Conservation (phyloP, 768 basidiomycete species). For the Infundibulicybe gibba region DNA sequence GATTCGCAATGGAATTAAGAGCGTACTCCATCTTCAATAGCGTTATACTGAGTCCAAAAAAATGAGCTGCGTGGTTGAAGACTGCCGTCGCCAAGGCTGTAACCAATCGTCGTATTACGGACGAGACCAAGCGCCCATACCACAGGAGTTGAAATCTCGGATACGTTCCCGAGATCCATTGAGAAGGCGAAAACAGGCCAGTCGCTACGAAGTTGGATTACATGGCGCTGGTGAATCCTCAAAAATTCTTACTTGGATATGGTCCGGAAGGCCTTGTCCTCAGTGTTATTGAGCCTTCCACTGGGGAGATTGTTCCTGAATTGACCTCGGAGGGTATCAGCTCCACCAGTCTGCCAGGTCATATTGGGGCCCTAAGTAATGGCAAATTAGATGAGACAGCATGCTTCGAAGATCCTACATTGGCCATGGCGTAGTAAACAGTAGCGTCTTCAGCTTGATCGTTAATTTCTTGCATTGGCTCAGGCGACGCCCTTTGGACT, state of each 20-base stretch:
- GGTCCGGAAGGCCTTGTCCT: constrained; percentile 57
- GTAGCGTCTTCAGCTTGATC: constrained; percentile 50
- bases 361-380: no score
- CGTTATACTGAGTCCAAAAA: constrained; percentile 40
- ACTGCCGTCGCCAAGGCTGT: constrained; percentile 35
- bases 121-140: constrained; percentile 46
- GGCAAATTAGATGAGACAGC: no score
- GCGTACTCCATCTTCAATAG: constrained; percentile 28
- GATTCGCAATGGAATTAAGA: not conserved
- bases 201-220: constrained; percentile 23
- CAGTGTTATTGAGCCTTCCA: constrained; percentile 39
- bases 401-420: constrained; percentile 15
- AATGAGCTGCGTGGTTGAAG: constrained; percentile 40
- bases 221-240: no score
- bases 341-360: no score
- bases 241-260: constrained; percentile 16
- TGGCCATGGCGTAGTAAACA: constrained; percentile 40
- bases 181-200: constrained; percentile 63
- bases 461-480: constrained; percentile 31
- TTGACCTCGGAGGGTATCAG: no score
- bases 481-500: constrained; percentile 29
- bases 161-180: constrained; percentile 45
- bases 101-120: constrained; percentile 47
- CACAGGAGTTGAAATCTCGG: constrained; percentile 26
- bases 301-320: no score